Base-by-base conservation (phyloP, 371 early-diverging fungal genomes). In the Rhizopus stolonifer region DNA sequence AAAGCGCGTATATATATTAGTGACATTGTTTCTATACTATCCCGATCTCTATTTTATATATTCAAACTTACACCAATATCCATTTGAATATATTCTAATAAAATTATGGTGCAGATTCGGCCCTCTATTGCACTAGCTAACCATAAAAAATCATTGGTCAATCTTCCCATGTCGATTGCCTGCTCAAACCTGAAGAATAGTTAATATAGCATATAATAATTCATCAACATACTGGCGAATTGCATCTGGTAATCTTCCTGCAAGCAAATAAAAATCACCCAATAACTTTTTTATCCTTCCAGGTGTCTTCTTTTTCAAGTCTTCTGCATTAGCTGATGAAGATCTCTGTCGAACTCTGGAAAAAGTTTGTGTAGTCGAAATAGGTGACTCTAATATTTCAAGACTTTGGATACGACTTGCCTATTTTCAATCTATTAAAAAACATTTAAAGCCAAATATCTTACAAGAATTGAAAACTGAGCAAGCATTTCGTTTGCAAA, bases 121-220 rank as follows among this genome's bases (percentile, higher is more conserved):
- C 88, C 86, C 65, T 93, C 93, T 68, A 86, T 70, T 0, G 91
- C 84, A 46, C 89, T 79, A n/a, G 83, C 91, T 25, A 85, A 77
- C 93, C 93, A 93, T 42, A 87, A 65, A 60, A 69, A 86, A 63
- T 93, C 93, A 1, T 73, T 65, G 31, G 74, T 84, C 5, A 75
- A 58, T 58, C 83, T 86, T 48, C 85, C 70, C 19, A 67, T 64
- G n/a, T 91, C 92, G 18, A 90, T 83, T 4, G 90, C 88, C 32
- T 75, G 59, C 19, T 75, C 68, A 55, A 84, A 92, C 43, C 87
- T 88, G 29, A 36, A 31, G 33, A 44, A 39, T 5, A 13, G 18
- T 14, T 19, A 19, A 24, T 7, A 29, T 19, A 32, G 9, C 33
- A 15, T 10, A 15, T 32, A 10, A n/a, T 19, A 11, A 29, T 31